Percentiles rank a stretch among this genome's conserved stretches.
Conservation (phyloP, 2,329 filamentous ascomycete species). For the Xylariaceae sp. region DNA sequence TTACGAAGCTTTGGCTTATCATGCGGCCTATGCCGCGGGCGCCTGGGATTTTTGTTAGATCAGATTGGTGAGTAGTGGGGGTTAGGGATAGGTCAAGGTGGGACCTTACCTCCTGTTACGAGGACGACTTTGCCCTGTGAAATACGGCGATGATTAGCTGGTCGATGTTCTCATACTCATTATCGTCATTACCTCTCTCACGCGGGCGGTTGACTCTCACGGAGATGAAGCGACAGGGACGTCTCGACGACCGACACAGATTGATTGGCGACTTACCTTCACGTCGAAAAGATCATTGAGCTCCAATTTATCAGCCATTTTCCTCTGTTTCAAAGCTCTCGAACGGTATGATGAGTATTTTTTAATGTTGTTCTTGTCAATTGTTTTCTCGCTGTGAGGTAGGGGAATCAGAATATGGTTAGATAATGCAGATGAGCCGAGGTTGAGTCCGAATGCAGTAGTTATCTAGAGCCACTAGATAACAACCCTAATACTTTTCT, state of each 20-base stretch:
- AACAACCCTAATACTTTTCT: neutral
- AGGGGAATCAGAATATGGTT: too few species aligned
- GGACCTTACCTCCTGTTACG: constrained; percentile 46
- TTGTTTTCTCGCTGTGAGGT: too few species aligned
- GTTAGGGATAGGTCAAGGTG: neutral
- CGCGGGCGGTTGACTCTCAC: too few species aligned
- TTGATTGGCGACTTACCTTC: constrained; percentile 54
- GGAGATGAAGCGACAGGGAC: too few species aligned
- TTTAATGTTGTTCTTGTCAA: too few species aligned
- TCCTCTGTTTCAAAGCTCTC: too few species aligned
- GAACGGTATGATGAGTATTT: too few species aligned
- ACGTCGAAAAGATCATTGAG: constrained; percentile 53
- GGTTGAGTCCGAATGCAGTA: neutral
- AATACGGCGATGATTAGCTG: neutral
- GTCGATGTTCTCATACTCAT: neutral
- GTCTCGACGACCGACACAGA: too few species aligned
- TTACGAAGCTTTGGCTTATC: constrained; percentile 63
- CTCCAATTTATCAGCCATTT: constrained; percentile 53
- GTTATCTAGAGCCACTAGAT: neutral
- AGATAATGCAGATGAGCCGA: neutral
- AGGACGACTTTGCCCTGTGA: constrained; percentile 57
- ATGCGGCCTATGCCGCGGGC: constrained; percentile 63
- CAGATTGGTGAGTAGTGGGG: constrained; percentile 1
- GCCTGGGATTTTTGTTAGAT: constrained; percentile 24
- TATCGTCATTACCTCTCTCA: neutral